These are phyloP conservation scores for Micromonas pusilla DNA, from an alignment of 139 green algal species.

Conservation along the genomic window DNA sequence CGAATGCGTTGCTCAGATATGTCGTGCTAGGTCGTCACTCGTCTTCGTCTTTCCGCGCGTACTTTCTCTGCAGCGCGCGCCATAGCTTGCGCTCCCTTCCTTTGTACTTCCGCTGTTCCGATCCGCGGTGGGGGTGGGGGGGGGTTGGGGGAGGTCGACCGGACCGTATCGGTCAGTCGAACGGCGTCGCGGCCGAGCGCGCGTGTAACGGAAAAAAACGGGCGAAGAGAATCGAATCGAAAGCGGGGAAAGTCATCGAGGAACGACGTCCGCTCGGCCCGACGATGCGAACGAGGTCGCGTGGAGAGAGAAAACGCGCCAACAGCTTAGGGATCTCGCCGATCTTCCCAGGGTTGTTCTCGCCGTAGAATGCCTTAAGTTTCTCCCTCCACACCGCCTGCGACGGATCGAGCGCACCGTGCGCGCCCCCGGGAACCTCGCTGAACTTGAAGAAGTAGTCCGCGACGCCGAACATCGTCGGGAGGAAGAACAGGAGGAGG, in stretches of 20 bases:
- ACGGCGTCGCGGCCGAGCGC: too few species aligned
- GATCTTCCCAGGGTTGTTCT: slow-evolving; percentile 24
- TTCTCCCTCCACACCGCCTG: background rate
- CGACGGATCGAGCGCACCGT: background rate
- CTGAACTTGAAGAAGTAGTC: slow-evolving; percentile 15
- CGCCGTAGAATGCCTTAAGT: slow-evolving; percentile 11
- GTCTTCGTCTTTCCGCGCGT: background rate
- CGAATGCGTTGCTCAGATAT: too few species aligned
- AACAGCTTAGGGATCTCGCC: background rate
- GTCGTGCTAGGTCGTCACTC: too few species aligned
- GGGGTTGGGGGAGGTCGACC: too few species aligned
- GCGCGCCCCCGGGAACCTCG: background rate
- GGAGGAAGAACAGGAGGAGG: background rate
- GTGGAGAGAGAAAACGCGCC: background rate
- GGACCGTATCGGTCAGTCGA: too few species aligned
- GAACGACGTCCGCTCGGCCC: too few species aligned
- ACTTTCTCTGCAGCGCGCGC: background rate
- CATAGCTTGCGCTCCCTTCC: background rate
- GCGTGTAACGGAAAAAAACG: too few species aligned
- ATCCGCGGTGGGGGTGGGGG: too few species aligned
- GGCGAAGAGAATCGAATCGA: too few species aligned
- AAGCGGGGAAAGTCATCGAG: too few species aligned
- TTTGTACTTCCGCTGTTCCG: background rate
- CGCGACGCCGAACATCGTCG: background rate
- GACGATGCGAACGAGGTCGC: too few species aligned